Conservation (phyloP, 2,329 filamentous ascomycete species). For the Massarina eburnea region DNA sequence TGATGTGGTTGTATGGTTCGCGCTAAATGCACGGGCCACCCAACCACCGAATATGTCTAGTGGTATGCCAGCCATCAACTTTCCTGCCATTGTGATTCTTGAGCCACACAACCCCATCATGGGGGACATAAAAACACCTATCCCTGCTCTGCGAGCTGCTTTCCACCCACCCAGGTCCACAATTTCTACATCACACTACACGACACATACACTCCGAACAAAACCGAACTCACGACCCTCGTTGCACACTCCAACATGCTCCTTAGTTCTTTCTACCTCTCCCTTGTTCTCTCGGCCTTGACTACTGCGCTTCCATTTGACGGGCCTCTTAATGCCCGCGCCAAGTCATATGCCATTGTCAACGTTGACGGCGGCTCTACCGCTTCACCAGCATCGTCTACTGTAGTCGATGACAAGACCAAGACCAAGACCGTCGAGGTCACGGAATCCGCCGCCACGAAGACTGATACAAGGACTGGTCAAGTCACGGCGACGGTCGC, state of each 20-base stretch:
- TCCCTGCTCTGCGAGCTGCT: constrained; percentile 12
- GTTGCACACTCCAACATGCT: constrained; percentile 27
- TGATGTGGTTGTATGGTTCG: not conserved
- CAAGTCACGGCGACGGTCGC: constrained; percentile 25
- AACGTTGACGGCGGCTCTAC: constrained; percentile 43
- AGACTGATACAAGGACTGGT: constrained; percentile 29
- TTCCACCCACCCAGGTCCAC: constrained; percentile 12
- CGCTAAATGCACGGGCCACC: not conserved
- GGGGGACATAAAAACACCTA: constrained; percentile 21
- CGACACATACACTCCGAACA: constrained; percentile 13
- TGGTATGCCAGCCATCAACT: constrained; percentile 32
- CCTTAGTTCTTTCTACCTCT: constrained; percentile 22
- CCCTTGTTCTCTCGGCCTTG: constrained; percentile 26
- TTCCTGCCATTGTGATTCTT: constrained; percentile 29
- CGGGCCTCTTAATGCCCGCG: constrained; percentile 11
- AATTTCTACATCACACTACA: constrained; percentile 7
- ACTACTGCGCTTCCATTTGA: constrained; percentile 30
- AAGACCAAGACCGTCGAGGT: constrained; percentile 33
- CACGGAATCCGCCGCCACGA: constrained; percentile 22
- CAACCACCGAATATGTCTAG: constrained; percentile 16
- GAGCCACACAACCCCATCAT: constrained; percentile 18
- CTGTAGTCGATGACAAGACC: constrained; percentile 23
- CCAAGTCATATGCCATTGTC: constrained; percentile 42
- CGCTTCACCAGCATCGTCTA: constrained; percentile 20
- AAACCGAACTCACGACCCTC: constrained; percentile 7